phyloP scores from a whole-genome alignment of 2,329 filamentous ascomycete genomes.

The Colletotrichum lentis region DNA sequence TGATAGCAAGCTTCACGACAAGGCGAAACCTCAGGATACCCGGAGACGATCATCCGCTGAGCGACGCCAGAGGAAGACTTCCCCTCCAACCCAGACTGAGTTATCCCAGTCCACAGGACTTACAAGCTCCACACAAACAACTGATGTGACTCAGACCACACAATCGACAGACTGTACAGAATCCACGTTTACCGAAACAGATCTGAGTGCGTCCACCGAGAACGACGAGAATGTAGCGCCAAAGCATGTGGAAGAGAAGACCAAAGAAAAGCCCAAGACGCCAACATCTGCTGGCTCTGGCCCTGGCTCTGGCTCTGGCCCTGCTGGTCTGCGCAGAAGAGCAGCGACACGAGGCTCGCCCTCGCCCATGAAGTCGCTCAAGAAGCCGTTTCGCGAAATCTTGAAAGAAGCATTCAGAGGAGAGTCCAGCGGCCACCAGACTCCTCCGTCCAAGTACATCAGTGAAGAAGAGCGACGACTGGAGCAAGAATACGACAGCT shows the following conservation, averaged over 20 bases:
- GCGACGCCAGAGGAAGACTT: slow-evolving; percentile 39
- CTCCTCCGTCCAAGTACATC: slow-evolving; percentile 58
- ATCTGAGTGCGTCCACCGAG: slow-evolving; percentile 30
- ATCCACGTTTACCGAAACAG: slow-evolving; percentile 26
- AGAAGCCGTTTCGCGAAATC: slow-evolving; percentile 64
- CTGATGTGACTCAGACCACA: slow-evolving; percentile 28
- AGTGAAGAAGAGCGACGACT: slow-evolving; percentile 54
- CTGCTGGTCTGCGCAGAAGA: slow-evolving; percentile 60
- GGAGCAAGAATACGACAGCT: slow-evolving; percentile 41
- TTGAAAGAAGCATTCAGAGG: slow-evolving; percentile 70
- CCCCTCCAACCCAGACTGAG: slow-evolving; percentile 42
- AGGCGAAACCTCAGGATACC: slow-evolving; percentile 38
- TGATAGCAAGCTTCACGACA: slow-evolving; percentile 45
- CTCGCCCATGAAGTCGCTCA: slow-evolving; percentile 59
- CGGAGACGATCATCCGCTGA: slow-evolving; percentile 43
- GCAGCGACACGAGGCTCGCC: slow-evolving; percentile 61
- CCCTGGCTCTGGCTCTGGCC: slow-evolving; percentile 45
- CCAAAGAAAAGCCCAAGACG: slow-evolving; percentile 43
- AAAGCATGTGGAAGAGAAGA: slow-evolving; percentile 30
- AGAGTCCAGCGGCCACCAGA: slow-evolving; percentile 61
- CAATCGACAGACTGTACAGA: slow-evolving; percentile 34
- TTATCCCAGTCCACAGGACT: slow-evolving; percentile 30
- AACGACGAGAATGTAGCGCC: slow-evolving; percentile 31
- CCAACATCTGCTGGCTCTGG: slow-evolving; percentile 50
- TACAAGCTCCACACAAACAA: slow-evolving; percentile 32